Conservation (phyloP, 306 rosid species). For the Citrullus colocynthis region DNA sequence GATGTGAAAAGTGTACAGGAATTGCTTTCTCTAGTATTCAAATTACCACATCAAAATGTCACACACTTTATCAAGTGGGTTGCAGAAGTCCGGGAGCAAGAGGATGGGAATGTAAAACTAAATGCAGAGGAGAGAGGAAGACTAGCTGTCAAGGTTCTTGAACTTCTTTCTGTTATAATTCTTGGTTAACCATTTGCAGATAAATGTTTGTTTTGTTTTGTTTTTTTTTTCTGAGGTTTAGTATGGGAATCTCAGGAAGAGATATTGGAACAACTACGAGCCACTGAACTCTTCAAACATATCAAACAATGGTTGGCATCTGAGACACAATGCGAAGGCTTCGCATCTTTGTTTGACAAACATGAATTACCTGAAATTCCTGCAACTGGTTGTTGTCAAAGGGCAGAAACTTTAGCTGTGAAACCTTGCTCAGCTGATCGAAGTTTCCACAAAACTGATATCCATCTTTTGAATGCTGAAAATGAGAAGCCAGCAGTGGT, state of each 20-base stretch:
- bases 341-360: constrained; percentile 14
- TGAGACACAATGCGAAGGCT: constrained; percentile 22
- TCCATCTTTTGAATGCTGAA: constrained; percentile 29
- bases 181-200: background rate
- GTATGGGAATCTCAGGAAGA: constrained; percentile 59
- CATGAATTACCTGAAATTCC: constrained; percentile 29
- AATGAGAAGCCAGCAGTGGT: constrained; percentile 39
- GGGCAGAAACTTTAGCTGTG: constrained; percentile 40
- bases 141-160: constrained; percentile 58
- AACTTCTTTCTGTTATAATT: background rate
- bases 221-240: background rate
- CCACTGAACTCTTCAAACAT: constrained; percentile 47
- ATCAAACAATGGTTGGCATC: constrained; percentile 47
- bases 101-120: constrained; percentile 55
- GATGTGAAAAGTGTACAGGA: constrained; percentile 47
- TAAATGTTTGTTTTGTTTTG: background rate
- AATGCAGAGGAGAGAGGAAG: constrained; percentile 80
- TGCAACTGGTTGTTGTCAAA: constrained; percentile 54
- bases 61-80: constrained; percentile 66
- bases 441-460: constrained; percentile 36
- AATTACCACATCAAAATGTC: constrained; percentile 61
- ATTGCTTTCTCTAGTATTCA: constrained; percentile 44
- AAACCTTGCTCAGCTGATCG: constrained; percentile 15
- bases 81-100: constrained; percentile 90
- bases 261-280: constrained; percentile 48